Evolutionary conservation across 2,329 filamentous ascomycete genomes (phyloP), one percentile per base, ranked within the genome.

Genomic region (Beauveria bassiana): DNA sequence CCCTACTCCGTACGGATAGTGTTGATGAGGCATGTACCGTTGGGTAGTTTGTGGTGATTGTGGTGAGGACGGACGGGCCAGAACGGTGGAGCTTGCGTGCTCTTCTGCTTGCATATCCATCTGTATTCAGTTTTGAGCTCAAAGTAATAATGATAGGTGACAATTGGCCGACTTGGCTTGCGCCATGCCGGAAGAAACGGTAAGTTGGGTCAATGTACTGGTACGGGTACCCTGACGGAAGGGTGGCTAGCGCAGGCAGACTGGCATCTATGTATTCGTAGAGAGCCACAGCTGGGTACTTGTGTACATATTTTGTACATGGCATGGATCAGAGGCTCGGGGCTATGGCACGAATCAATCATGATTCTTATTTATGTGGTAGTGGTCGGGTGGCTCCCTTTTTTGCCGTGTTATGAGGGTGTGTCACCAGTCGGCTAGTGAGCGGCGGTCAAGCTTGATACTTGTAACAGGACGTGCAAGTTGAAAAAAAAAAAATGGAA

Each of bases 111-210:
- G 16, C 24, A n/a, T 14, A 16, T 26, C 45, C 22, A 50, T 50
- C 47, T 10, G 47, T 31, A 18, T 10, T 47, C 22, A 24, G 12
- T 28, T 24, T 14, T 14, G 26, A 47, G 10, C 22, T 7, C n/a
- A 47, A 47, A 34, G 18, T 52, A 38, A 43, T 43, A 31, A 31
- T 28, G 40, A 6, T 28, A n/a, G 22, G 28, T 52, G 49, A 31
- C 53, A 56, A 22, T 20, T 54, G 55, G 9, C 20, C 34, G 20
- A 40, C 45, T 57, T 49, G 26, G 28, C 43, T 56, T 46, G 53
- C 26, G 53, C 53, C 53, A 56, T 56, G 42, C 55, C 45, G 55
- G 55, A 58, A 58, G 43, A 58, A 58, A 58, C 43, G 31, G 55
- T 47, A 58, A 40, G 28, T 34, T 47, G 42, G 42, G n/a, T 12